Evolutionary conservation across 805 yeast genomes (phyloP).

Genomic region (Wickerhamomyces strasburgensis): DNA sequence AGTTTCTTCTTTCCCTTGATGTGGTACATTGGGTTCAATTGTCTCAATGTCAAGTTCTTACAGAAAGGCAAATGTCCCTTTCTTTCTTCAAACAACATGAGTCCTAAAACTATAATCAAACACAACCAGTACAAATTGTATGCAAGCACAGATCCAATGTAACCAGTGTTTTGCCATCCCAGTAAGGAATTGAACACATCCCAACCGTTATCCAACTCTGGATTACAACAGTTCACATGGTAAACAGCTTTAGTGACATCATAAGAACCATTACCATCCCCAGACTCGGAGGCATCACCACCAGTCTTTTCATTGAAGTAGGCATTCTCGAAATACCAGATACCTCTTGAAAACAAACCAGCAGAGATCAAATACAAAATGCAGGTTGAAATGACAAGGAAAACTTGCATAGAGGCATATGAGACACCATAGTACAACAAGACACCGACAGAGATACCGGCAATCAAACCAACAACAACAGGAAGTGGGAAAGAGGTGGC

Average conservation of each 20-base stretch:
- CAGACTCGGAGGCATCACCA: constrained; percentile 92
- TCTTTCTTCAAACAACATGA: constrained; percentile 81
- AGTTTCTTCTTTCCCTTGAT: constrained; percentile 62
- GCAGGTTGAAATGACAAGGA: constrained; percentile 82
- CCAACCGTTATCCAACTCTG: constrained; percentile 91
- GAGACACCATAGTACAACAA: constrained; percentile 80
- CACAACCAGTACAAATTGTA: constrained; percentile 87
- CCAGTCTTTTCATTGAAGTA: constrained; percentile 64
- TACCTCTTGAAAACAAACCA: constrained; percentile 88
- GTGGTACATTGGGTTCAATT: constrained; percentile 69
- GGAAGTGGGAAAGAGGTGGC: constrained; percentile 87
- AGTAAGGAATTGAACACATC: constrained; percentile 89
- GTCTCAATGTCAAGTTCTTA: constrained; percentile 41
- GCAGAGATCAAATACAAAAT: constrained; percentile 86
- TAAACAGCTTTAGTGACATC: constrained; percentile 75
- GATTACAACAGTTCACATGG: constrained; percentile 98
- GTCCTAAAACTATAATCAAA: constrained; percentile 46
- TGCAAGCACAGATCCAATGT: constrained; percentile 84
- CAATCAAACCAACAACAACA: constrained; percentile 79
- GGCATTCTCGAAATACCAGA: constrained; percentile 82
- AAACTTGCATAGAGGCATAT: constrained; percentile 75
- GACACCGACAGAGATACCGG: constrained; percentile 70
- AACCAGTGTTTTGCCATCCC: constrained; percentile 98
- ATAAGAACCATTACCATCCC: constrained; percentile 94
- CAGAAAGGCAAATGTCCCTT: constrained; percentile 73